Evolutionary conservation across 495 filamentous ascomycete genomes (phyloP).

Genomic region (Trichoderma reesei): DNA sequence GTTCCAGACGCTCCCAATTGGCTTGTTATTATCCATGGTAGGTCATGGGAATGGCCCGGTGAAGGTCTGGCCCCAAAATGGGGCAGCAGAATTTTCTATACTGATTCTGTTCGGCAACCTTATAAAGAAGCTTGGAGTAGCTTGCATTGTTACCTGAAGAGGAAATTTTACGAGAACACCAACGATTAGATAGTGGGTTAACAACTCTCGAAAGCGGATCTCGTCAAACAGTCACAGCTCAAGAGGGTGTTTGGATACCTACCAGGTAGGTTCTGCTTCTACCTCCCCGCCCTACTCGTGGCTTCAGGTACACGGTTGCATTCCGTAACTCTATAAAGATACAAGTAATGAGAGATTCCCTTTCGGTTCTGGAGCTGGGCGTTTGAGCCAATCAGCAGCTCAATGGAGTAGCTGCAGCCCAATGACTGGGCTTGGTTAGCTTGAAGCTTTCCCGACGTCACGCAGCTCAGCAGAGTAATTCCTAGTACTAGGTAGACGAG

Average conservation of each 20-base stretch:
- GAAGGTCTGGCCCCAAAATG: too few relatives aligned
- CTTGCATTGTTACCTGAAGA: neutral
- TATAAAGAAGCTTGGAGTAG: neutral
- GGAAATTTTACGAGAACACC: neutral
- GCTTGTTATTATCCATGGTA: too few relatives aligned
- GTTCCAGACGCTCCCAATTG: too few relatives aligned
- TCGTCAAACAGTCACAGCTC: neutral
- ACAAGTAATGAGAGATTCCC: neutral
- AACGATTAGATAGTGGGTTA: neutral
- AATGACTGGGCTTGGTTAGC: neutral
- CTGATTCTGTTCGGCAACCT: neutral
- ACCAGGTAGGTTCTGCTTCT: neutral
- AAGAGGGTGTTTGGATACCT: neutral
- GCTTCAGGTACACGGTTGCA: neutral
- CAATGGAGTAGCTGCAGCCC: neutral
- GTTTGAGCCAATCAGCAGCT: neutral
- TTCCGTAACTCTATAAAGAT: neutral
- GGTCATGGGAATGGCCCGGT: too few relatives aligned
- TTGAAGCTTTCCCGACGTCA: neutral
- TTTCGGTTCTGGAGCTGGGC: neutral
- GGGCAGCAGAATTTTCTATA: too few relatives aligned
- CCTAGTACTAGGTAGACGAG: too few relatives aligned
- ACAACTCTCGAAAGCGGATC: neutral
- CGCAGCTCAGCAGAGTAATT: neutral
- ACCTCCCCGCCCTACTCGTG: neutral